Percentiles rank a stretch among this genome's conserved stretches.
Evolutionary conservation across 495 filamentous ascomycete genomes (phyloP).

Genomic region (Neohortaea acidophila): DNA sequence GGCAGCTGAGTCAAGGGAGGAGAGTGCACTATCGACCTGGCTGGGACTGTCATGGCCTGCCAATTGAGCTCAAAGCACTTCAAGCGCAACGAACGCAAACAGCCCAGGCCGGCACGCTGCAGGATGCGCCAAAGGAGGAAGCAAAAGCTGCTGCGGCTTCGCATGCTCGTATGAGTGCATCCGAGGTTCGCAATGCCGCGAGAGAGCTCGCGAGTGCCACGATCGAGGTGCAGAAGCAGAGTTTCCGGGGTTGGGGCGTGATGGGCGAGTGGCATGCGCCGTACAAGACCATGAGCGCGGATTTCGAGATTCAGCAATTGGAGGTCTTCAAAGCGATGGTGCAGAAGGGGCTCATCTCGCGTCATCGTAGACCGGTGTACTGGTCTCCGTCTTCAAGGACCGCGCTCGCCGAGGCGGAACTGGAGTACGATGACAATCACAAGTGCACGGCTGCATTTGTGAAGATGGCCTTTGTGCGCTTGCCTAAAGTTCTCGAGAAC

Average conservation of each 20-base stretch:
- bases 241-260: conserved; percentile 68
- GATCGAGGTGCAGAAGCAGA: conserved; percentile 63
- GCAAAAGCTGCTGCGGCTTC: background rate
- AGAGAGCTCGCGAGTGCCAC: conserved; percentile 57
- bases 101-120: conserved; percentile 12
- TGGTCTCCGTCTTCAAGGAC: conserved; percentile 88
- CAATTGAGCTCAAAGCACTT: conserved; percentile 95
- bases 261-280: conserved; percentile 90
- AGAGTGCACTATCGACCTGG: conserved; percentile 78
- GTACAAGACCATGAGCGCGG: conserved; percentile 83
- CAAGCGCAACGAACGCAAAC: conserved; percentile 32
- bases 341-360: conserved; percentile 61
- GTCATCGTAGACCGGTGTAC: conserved; percentile 83
- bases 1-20: conserved; percentile 62
- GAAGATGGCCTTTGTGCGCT: conserved; percentile 50
- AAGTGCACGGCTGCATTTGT: conserved; percentile 67
- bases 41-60: conserved; percentile 97
- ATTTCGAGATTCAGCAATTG: conserved; percentile 76
- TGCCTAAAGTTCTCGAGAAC: conserved; percentile 32
- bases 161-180: conserved; percentile 25
- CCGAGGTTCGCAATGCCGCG: conserved; percentile 53
- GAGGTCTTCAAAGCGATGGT: conserved; percentile 75
- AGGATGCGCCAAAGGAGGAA: conserved; percentile 12
- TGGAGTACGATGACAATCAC: conserved; percentile 86
- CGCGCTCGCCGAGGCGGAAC: conserved; percentile 85